phyloP scores from a whole-genome alignment of 305 asterid species.

The Withania somnifera region DNA sequence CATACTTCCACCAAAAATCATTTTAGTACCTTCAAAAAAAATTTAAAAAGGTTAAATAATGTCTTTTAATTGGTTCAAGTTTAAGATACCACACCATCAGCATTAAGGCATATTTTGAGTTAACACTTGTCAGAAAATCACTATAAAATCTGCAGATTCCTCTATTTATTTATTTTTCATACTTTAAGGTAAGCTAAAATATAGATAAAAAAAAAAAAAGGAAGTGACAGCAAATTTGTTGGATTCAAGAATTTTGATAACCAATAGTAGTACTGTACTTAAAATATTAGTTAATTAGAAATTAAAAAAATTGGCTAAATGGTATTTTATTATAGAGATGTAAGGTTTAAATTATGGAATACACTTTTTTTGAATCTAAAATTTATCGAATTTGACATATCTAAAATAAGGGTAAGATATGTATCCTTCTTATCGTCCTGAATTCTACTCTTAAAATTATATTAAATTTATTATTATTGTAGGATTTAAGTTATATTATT shows the following conservation, averaged over 20 bases:
- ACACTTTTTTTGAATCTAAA: too few relatives aligned
- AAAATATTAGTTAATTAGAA: background rate
- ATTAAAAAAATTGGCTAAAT: too few relatives aligned
- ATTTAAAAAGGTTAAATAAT: background rate
- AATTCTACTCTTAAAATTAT: too few relatives aligned
- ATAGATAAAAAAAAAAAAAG: fast-evolving
- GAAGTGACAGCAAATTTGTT: background rate
- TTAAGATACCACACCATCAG: background rate
- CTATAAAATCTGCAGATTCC: slow-evolving; percentile 33
- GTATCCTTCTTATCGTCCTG: too few relatives aligned
- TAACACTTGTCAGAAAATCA: slow-evolving; percentile 27
- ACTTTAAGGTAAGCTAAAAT: background rate
- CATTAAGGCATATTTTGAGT: slow-evolving; percentile 6
- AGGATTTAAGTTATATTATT: too few relatives aligned
- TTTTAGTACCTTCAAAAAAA: slow-evolving; percentile 2
- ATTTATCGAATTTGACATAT: too few relatives aligned
- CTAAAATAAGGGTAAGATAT: too few relatives aligned
- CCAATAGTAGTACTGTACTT: background rate
- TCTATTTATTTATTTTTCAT: background rate
- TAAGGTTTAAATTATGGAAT: background rate
- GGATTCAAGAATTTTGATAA: background rate
- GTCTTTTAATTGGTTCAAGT: background rate
- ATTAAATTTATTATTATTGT: too few relatives aligned
- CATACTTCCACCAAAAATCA: slow-evolving; percentile 30
- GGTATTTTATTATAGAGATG: background rate